A percentile compares a stretch with the other conserved stretches of the same genome.
These are phyloP conservation scores for Xylaria sp. DNA, from an alignment of 2,329 filamentous ascomycete genomes.

Conservation along the genomic window DNA sequence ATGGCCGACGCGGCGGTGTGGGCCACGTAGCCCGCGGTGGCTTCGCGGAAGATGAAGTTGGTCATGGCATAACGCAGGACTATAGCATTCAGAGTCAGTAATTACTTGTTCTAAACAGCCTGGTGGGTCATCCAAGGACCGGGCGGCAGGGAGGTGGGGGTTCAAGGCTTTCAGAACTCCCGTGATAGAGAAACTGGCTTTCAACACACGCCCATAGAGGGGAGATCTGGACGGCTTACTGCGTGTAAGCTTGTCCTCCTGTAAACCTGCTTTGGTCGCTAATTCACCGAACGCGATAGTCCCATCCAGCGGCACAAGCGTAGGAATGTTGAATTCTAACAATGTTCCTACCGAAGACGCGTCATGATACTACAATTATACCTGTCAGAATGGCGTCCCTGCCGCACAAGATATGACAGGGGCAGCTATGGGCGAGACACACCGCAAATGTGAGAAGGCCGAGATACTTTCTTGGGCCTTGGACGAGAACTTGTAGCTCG, in stretches of 20 bases:
- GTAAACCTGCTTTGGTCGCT: neutral
- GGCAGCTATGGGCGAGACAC: neutral
- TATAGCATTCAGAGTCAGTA: too few relatives aligned
- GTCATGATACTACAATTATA: neutral
- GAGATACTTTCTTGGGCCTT: neutral
- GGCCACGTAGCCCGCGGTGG: neutral
- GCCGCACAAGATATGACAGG: too few relatives aligned
- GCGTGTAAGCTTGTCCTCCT: constrained; percentile 2
- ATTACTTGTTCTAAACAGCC: too few relatives aligned
- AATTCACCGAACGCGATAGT: neutral
- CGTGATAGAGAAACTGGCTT: too few relatives aligned
- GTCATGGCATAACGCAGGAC: constrained; percentile 3
- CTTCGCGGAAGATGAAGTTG: constrained; percentile 3
- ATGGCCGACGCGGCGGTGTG: constrained; percentile 1
- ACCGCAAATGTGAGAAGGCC: neutral
- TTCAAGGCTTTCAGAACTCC: too few relatives aligned
- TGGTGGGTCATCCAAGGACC: too few relatives aligned
- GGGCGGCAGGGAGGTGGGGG: too few relatives aligned
- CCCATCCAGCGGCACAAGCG: neutral
- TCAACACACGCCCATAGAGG: too few relatives aligned
- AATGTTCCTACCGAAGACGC: neutral
- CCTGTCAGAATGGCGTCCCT: neutral
- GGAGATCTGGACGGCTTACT: too few relatives aligned
- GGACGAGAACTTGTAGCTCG: constrained; percentile 2
- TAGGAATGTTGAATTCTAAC: constrained; percentile 1